Conservation (phyloP, 2,329 filamentous ascomycete genomes). For the Aspergillus sojae region DNA sequence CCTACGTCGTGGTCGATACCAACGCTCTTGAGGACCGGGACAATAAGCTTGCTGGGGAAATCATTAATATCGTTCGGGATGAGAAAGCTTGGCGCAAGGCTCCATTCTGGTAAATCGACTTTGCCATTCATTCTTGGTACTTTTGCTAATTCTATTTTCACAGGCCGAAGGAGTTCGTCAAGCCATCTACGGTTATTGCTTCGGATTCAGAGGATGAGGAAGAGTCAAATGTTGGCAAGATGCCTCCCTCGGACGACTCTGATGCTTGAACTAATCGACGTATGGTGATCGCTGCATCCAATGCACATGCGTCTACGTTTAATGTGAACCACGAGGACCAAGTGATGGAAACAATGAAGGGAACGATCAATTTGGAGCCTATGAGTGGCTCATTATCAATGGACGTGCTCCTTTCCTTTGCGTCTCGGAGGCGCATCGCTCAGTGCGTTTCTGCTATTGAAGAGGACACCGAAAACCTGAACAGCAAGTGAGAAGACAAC, state of each 20-base stretch:
- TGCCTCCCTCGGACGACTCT: constrained; percentile 81
- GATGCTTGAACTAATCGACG: constrained; percentile 58
- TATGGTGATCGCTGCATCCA: not conserved
- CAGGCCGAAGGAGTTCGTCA: constrained; percentile 80
- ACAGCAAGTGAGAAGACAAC: constrained; percentile 72
- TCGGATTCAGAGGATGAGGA: constrained; percentile 68
- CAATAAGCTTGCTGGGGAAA: constrained; percentile 83
- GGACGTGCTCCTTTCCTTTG: constrained; percentile 24
- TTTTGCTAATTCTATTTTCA: constrained; percentile 18
- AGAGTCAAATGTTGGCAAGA: constrained; percentile 77
- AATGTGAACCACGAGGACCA: not conserved
- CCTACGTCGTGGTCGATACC: constrained; percentile 82
- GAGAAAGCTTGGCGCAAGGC: constrained; percentile 91
- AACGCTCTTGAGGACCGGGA: constrained; percentile 65
- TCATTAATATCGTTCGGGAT: constrained; percentile 88
- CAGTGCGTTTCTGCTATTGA: constrained; percentile 35
- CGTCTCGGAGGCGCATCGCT: constrained; percentile 21
- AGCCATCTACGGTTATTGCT: constrained; percentile 58
- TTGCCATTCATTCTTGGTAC: not conserved
- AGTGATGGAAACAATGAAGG: not conserved
- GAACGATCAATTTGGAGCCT: not conserved
- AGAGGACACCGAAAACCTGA: constrained; percentile 66
- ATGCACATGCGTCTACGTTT: not conserved
- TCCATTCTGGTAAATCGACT: constrained; percentile 71
- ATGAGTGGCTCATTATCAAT: constrained; percentile 20